Evolutionary conservation across 2,329 filamentous ascomycete genomes (phyloP).

Genomic region (Arthroderma sp.): DNA sequence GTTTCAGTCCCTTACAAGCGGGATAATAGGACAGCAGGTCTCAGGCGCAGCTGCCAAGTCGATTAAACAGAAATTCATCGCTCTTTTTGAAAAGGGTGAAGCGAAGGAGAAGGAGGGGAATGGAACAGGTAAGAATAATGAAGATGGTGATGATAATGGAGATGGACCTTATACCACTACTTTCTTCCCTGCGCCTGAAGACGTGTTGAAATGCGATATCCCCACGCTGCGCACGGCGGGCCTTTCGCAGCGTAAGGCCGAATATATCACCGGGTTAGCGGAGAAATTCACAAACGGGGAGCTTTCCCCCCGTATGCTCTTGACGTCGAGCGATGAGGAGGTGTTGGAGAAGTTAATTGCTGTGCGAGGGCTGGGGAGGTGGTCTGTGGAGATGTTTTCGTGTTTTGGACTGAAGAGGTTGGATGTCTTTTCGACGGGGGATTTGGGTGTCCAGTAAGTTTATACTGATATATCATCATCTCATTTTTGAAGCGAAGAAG

Average conservation of each 20-base stretch:
- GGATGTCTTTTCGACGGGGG: constrained; percentile 86
- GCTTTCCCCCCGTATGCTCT: constrained; percentile 60
- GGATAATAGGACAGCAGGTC: constrained; percentile 94
- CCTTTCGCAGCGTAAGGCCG: constrained; percentile 85
- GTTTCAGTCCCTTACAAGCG: constrained; percentile 67
- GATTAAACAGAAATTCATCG: constrained; percentile 75
- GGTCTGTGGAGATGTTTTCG: constrained; percentile 98
- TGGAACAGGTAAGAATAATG: constrained; percentile 8
- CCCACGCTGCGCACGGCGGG: constrained; percentile 67
- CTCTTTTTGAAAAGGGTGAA: constrained; percentile 45
- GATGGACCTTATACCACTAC: constrained; percentile 1
- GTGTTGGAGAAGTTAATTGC: constrained; percentile 69
- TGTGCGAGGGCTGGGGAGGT: constrained; percentile 72
- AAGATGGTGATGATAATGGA: neutral
- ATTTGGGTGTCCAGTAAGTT: constrained; percentile 73
- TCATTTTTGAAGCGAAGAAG: neutral
- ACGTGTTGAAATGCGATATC: constrained; percentile 53
- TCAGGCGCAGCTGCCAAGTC: constrained; percentile 80
- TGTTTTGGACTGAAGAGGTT: constrained; percentile 87
- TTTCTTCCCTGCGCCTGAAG: constrained; percentile 62
- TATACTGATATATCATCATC: neutral
- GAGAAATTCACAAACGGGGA: constrained; percentile 66
- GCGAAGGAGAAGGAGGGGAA: constrained; percentile 14
- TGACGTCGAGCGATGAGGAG: constrained; percentile 70
- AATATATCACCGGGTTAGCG: constrained; percentile 80